These are phyloP conservation scores for Hordeum pubiflorum DNA, from an alignment of 202 grass and related monocot genomes.

Conservation along the genomic window DNA sequence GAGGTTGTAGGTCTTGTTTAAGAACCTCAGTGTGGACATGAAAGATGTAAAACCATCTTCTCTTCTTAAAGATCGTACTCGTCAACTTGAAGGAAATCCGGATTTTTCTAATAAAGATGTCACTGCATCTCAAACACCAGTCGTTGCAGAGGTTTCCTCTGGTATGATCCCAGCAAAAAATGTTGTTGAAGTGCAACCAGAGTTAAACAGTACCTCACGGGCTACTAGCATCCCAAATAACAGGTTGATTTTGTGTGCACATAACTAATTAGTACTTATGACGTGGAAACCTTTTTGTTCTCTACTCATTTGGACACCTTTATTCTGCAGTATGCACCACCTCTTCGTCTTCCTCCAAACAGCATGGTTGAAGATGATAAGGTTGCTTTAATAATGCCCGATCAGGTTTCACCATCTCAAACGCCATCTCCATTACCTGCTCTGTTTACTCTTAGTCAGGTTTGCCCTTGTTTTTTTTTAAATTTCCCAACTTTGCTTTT, in stretches of 20 bases:
- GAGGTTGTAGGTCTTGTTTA: conserved; percentile 62
- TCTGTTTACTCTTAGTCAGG: conserved; percentile 88
- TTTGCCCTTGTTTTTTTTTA: conserved; percentile 21
- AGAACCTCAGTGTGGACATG: conserved; percentile 86
- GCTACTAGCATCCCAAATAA: conserved; percentile 58
- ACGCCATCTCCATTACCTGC: conserved; percentile 51
- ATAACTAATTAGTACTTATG: background rate
- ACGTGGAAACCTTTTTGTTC: background rate
- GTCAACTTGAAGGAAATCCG: conserved; percentile 84
- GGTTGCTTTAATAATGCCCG: conserved; percentile 71
- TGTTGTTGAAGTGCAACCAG: conserved; percentile 66
- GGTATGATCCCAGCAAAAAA: conserved; percentile 48
- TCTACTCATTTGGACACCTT: conserved; percentile 25
- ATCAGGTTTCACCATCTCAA: conserved; percentile 64
- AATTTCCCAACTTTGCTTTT: background rate
- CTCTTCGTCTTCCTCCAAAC: conserved; percentile 63
- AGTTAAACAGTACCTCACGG: conserved; percentile 60
- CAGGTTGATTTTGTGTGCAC: conserved; percentile 44
- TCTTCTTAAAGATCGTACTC: conserved; percentile 71
- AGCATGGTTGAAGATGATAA: conserved; percentile 85
- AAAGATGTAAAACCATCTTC: conserved; percentile 93
- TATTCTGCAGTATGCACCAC: conserved; percentile 57
- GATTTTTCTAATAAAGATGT: conserved; percentile 99
- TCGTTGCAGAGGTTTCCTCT: conserved; percentile 46
- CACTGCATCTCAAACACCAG: conserved; percentile 47